Evolutionary conservation across 345 rosid species (phyloP), one percentile per base, ranked within the genome.

Genomic region (Eucalyptus paniculata): DNA sequence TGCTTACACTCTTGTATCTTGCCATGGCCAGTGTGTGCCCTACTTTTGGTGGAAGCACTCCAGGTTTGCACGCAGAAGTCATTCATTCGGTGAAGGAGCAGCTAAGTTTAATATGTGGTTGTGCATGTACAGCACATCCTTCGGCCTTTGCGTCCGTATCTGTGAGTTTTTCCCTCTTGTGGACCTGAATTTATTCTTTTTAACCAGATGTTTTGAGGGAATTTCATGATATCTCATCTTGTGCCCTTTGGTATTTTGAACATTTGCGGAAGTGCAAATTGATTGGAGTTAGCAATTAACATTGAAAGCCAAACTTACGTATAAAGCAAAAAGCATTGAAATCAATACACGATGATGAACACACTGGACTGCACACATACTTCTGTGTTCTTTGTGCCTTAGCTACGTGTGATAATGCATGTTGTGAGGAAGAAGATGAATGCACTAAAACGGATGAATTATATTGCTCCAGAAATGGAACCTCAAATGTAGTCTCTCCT

Each of bases 41-140:
- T 50, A 95, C 98, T 10, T 89, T 95, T 89, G 98, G 99, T 80
- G 99, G 99, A 93, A 96, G 96, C 94, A 97, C 94, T 93, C 97
- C 99, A 4, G 99, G 99, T 88, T 86, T 93, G 92, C 94, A 91
- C 45, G 93, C 98, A 2, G 98, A 97, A 93, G 92, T 96, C 87
- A 92, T 94, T 89, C 99, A 97, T 92, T 94, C 98, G 3, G 92
- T 96, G 92, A 97, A 92, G 90, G 97, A 97, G 92, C 89, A 95
- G 91, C 91, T 97, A 86, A 97, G 93, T 92, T 89, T 97, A 92
- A 95, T 97, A 28, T 97, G 95, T 32, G 99, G 99, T 86, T 97
- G 95, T 85, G 91, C 96, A 47, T 77, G 91, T 18, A 93, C 90
- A 69, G 83, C 95, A 19, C 95, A 95, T 88, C 98, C 99, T 92